phyloP scores from a whole-genome alignment of 768 basidiomycete species.

The Boletellus emodensis region DNA sequence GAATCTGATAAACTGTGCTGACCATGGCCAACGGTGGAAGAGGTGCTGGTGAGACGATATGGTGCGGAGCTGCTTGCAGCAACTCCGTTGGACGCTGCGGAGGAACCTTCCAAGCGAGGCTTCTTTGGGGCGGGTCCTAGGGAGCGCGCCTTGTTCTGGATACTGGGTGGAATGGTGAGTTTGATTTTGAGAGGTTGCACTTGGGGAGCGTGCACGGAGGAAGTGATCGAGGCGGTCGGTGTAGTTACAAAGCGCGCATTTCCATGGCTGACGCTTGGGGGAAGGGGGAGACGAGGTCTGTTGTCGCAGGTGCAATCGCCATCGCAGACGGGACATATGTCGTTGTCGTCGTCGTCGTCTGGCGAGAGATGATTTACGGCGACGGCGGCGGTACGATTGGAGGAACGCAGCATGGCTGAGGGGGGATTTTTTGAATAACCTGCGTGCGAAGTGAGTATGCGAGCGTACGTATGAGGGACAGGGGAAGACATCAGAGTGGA shows the following conservation, averaged over 20 bases:
- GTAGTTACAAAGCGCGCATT: constrained; percentile 37
- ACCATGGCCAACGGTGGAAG: constrained; percentile 30
- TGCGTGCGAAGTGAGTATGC: constrained; percentile 24
- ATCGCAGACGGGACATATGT: constrained; percentile 90
- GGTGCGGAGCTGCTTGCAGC: constrained; percentile 23
- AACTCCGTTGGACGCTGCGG: constrained; percentile 39
- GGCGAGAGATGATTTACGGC: constrained; percentile 32
- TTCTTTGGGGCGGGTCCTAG: constrained; percentile 28
- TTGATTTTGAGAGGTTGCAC: constrained; percentile 61
- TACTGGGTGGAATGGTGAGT: constrained; percentile 57
- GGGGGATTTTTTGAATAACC: constrained; percentile 48
- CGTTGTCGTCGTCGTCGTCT: constrained; percentile 76
- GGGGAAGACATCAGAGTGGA: constrained; percentile 21
- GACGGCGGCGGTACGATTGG: constrained; percentile 61
- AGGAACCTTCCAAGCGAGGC: constrained; percentile 18
- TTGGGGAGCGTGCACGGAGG: constrained; percentile 28
- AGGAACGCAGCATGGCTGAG: constrained; percentile 64
- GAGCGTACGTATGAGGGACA: constrained; percentile 21
- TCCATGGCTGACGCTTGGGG: constrained; percentile 31
- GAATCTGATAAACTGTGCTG: constrained; percentile 12
- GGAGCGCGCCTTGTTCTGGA: constrained; percentile 43
- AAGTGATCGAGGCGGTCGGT: constrained; percentile 35
- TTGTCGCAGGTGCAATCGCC: constrained; percentile 78
- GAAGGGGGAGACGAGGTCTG: constrained; percentile 33
- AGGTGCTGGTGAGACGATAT: constrained; percentile 6